phyloP scores from a whole-genome alignment of 805 yeast genomes.

The Diddensiella transvaalensis region DNA sequence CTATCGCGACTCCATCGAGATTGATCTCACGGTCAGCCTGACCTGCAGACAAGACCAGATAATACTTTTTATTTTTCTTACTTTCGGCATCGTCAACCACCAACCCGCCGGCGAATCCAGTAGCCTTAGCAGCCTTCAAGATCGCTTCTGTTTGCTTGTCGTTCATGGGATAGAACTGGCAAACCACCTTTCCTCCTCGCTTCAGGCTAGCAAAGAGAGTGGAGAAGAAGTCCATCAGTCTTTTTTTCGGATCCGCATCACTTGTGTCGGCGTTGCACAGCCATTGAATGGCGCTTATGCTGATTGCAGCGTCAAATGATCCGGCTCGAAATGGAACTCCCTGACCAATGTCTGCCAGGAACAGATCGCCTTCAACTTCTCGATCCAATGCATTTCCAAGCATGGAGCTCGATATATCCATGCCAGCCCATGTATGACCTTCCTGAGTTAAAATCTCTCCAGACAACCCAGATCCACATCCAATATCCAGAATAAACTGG shows the following conservation, averaged over 20 bases:
- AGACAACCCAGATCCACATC: conserved; percentile 95
- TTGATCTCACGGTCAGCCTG: conserved; percentile 70
- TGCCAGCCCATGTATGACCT: conserved; percentile 91
- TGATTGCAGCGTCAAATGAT: conserved; percentile 92
- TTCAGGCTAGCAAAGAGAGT: conserved; percentile 80
- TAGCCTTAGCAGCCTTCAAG: conserved; percentile 78
- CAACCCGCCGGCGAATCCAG: conserved; percentile 96
- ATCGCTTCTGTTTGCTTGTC: conserved; percentile 80
- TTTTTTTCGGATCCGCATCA: conserved; percentile 74
- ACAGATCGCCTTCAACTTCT: conserved; percentile 89
- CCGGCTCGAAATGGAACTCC: conserved; percentile 97
- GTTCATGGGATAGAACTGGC: conserved; percentile 92
- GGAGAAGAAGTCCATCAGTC: conserved; percentile 79
- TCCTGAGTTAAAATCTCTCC: conserved; percentile 94
- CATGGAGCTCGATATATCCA: conserved; percentile 97
- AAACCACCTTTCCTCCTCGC: conserved; percentile 96
- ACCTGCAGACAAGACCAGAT: conserved; percentile 86
- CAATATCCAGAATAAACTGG: conserved; percentile 78
- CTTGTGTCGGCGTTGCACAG: conserved; percentile 91
- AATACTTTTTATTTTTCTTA: conserved; percentile 85
- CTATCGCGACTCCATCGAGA: conserved; percentile 76
- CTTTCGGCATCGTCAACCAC: conserved; percentile 92
- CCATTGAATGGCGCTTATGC: conserved; percentile 97
- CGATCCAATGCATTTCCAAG: conserved; percentile 89
- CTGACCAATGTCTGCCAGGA: conserved; percentile 86